Evolutionary conservation across 2,329 filamentous ascomycete species (phyloP).

Genomic region (Aspergillus cejpii): DNA sequence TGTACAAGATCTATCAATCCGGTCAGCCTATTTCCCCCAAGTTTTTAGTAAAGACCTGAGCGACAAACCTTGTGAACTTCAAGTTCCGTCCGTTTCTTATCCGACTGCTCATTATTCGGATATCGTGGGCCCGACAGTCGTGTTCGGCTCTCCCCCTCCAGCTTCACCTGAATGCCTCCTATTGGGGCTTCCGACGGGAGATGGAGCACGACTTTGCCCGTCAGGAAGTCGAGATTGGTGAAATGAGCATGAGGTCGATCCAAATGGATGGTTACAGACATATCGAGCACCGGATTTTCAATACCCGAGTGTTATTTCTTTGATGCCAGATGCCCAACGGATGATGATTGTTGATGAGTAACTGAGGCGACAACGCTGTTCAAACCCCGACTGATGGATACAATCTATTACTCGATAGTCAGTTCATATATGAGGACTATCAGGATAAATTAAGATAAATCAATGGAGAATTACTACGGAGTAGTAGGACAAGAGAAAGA

Average conservation of each 20-base stretch:
- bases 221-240: slow-evolving; percentile 45
- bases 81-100: slow-evolving; percentile 45
- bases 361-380: background rate
- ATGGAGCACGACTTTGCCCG: slow-evolving; percentile 41
- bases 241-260: slow-evolving; percentile 41
- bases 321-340: background rate
- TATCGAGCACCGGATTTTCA: slow-evolving; percentile 23
- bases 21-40: slow-evolving; percentile 3
- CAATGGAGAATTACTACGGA: background rate
- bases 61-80: slow-evolving; percentile 44
- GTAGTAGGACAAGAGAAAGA: slow-evolving; percentile 1
- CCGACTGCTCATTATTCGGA: slow-evolving; percentile 37
- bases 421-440: background rate
- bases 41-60: background rate
- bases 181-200: slow-evolving; percentile 40
- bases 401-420: background rate
- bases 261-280: slow-evolving; percentile 43
- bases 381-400: background rate
- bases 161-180: slow-evolving; percentile 43
- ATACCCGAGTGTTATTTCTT: background rate
- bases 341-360: background rate
- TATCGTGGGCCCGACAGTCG: slow-evolving; percentile 38
- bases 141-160: slow-evolving; percentile 46
- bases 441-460: background rate
- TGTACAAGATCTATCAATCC: slow-evolving; percentile 42